Evolutionary conservation across 495 filamentous ascomycete species (phyloP).

Genomic region (Penicillium salamii): DNA sequence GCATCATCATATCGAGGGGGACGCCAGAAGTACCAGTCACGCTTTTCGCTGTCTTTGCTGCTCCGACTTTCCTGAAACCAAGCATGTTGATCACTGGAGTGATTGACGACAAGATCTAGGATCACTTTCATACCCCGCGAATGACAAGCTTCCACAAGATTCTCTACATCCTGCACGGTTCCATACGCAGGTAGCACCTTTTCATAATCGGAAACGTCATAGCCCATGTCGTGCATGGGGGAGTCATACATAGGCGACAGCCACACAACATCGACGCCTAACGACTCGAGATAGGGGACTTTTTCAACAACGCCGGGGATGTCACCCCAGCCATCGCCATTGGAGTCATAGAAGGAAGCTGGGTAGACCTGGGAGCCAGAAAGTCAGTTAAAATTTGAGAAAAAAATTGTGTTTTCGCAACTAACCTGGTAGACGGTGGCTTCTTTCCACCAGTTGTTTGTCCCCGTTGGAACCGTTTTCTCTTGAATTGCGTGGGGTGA

Average conservation of each 20-base stretch:
- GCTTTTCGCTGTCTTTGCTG: constrained; percentile 43
- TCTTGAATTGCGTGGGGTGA: constrained; percentile 12
- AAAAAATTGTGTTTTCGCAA: constrained; percentile 15
- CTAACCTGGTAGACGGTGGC: constrained; percentile 47
- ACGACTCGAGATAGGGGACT: constrained; percentile 47
- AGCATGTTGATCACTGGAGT: constrained; percentile 53
- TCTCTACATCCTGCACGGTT: constrained; percentile 50
- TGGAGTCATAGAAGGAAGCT: constrained; percentile 50
- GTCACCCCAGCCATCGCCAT: constrained; percentile 58
- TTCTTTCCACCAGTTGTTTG: constrained; percentile 40
- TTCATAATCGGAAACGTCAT: constrained; percentile 58
- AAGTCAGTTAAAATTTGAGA: background rate
- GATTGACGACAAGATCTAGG: constrained; percentile 58
- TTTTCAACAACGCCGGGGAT: constrained; percentile 54
- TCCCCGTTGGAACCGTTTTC: constrained; percentile 12
- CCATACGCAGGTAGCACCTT: constrained; percentile 52
- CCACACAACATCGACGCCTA: constrained; percentile 60
- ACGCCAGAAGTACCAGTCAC: constrained; percentile 60
- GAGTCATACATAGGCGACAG: constrained; percentile 46
- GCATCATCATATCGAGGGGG: constrained; percentile 40
- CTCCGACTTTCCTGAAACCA: constrained; percentile 54
- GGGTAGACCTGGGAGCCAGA: constrained; percentile 6
- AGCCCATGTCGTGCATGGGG: constrained; percentile 51
- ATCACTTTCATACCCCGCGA: constrained; percentile 50
- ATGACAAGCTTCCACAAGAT: constrained; percentile 46